These are phyloP conservation scores for Tranzscheliella williamsii DNA, from an alignment of 1,284 basidiomycete genomes.

Conservation along the genomic window DNA sequence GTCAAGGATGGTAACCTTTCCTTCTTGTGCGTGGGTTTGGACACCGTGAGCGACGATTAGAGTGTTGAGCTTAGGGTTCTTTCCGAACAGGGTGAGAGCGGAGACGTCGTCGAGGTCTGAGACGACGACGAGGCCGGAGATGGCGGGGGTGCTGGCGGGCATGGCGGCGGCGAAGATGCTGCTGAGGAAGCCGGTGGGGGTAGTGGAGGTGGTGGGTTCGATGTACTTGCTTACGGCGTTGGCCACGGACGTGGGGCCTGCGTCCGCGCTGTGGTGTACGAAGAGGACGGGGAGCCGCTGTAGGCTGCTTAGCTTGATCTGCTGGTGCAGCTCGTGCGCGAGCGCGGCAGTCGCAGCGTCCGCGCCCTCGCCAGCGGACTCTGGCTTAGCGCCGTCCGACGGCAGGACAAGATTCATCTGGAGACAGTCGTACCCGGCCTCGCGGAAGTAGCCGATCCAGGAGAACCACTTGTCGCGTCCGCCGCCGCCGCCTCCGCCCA, in stretches of 20 bases:
- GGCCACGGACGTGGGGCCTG: background rate
- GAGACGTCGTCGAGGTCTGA: conserved; percentile 14
- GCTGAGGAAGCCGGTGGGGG: conserved; percentile 9
- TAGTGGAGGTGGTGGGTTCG: conserved; percentile 1
- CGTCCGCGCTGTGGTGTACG: conserved; percentile 10
- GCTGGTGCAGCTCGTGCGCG: conserved; percentile 27
- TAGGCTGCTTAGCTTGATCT: conserved; percentile 26
- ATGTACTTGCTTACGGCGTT: conserved; percentile 26
- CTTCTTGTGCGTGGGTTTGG: conserved; percentile 1
- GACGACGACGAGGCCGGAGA: conserved; percentile 27
- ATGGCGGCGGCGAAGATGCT: conserved; percentile 25
- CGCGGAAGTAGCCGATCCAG: conserved; percentile 39
- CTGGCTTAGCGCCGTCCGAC: background rate
- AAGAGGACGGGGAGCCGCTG: conserved; percentile 39
- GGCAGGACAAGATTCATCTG: conserved; percentile 33
- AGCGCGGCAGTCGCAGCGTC: background rate
- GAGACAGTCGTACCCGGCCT: conserved; percentile 37
- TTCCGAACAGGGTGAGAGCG: conserved; percentile 12
- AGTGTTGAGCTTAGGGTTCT: conserved; percentile 25
- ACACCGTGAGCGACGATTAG: conserved; percentile 25
- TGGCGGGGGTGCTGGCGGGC: conserved; percentile 15
- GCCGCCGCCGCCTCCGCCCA: conserved; percentile 2
- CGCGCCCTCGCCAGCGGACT: background rate
- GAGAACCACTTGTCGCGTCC: conserved; percentile 26
- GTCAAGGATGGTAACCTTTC: conserved; percentile 14